Evolutionary conservation across 345 rosid genomes (phyloP).

Genomic region (Gossypioides kirkii): DNA sequence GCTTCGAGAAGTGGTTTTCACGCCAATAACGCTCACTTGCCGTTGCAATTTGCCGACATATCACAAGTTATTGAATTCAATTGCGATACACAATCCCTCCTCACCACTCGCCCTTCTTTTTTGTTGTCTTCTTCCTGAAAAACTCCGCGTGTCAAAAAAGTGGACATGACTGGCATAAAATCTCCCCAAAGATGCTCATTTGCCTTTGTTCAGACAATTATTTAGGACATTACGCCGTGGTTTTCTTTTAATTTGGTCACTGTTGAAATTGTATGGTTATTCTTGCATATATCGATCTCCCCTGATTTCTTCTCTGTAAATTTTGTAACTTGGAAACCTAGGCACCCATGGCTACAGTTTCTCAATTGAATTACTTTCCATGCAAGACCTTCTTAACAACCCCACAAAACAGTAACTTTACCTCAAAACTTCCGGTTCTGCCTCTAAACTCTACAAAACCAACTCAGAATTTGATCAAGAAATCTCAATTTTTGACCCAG

Average conservation of each 20-base stretch:
- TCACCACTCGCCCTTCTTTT: background rate
- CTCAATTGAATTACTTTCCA: conserved; percentile 41
- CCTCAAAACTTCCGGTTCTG: conserved; percentile 21
- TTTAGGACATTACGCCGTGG: background rate
- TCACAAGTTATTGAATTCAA: background rate
- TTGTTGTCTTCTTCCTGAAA: background rate
- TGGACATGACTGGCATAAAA: background rate
- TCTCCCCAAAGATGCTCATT: background rate
- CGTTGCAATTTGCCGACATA: background rate
- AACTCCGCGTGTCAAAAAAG: background rate
- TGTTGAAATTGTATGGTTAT: background rate
- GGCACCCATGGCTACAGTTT: conserved; percentile 47
- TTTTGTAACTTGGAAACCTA: background rate
- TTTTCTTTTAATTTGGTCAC: background rate
- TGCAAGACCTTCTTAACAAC: conserved; percentile 28
- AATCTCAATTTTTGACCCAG: background rate
- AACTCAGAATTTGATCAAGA: background rate
- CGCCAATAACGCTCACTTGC: background rate
- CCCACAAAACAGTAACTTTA: conserved; percentile 6
- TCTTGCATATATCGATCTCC: background rate
- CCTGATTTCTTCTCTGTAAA: background rate
- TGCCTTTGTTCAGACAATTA: background rate
- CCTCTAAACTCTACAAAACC: conserved; percentile 12
- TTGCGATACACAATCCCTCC: background rate
- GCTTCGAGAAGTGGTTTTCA: background rate